phyloP scores from a whole-genome alignment of 495 filamentous ascomycete genomes.

The Hypoxylon lenormandii region DNA sequence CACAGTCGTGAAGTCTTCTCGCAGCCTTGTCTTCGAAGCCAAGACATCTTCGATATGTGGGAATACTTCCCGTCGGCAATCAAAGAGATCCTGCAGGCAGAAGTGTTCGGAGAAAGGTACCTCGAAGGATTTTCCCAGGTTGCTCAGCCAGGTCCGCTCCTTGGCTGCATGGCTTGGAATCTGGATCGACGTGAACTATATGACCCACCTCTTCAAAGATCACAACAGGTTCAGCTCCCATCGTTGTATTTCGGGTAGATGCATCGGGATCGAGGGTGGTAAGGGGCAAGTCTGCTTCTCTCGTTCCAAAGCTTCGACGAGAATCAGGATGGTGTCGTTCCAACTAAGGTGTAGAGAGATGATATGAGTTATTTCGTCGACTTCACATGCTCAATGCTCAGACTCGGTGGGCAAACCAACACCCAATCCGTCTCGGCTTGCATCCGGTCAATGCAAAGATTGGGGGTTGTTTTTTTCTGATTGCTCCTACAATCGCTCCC shows the following conservation, averaged over 20 bases:
- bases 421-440: slow-evolving; percentile 39
- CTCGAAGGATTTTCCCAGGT: slow-evolving; percentile 29
- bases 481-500: slow-evolving; percentile 27
- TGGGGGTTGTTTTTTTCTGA: slow-evolving; percentile 14
- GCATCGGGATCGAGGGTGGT: slow-evolving; percentile 11
- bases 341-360: neutral
- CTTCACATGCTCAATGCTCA: slow-evolving; percentile 20
- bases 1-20: slow-evolving; percentile 7
- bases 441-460: slow-evolving; percentile 43
- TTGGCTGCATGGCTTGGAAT: slow-evolving; percentile 45
- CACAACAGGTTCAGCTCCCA: slow-evolving; percentile 22
- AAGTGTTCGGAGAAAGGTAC: slow-evolving; percentile 32
- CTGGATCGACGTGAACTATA: slow-evolving; percentile 36
- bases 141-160: slow-evolving; percentile 16
- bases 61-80: slow-evolving; percentile 25
- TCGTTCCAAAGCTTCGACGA: neutral
- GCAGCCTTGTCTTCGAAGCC: slow-evolving; percentile 10
- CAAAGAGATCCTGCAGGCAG: slow-evolving; percentile 34
- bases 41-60: slow-evolving; percentile 22
- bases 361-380: neutral
- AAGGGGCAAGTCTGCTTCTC: neutral
- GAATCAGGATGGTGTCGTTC: slow-evolving; percentile 2
- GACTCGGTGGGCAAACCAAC: slow-evolving; percentile 1
- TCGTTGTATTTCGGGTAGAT: slow-evolving; percentile 33
- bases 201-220: neutral